A percentile compares a stretch with the other conserved stretches of the same genome.
Evolutionary conservation across 352 stramenopile genomes (phyloP).

Genomic region (Detonula confervacea): DNA sequence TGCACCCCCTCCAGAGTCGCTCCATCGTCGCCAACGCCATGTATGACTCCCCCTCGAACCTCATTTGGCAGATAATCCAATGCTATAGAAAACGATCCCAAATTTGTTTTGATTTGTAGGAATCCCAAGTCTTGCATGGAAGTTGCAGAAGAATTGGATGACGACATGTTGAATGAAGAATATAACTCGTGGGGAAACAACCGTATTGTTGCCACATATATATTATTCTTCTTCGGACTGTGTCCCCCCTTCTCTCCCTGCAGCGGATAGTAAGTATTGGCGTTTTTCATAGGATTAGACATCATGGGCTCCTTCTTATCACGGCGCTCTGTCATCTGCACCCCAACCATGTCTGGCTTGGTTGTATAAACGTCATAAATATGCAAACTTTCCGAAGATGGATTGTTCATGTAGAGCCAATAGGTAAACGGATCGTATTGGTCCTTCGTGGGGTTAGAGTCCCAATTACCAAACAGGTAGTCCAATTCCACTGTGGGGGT

Average conservation of each 20-base stretch:
- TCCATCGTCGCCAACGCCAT: constrained; percentile 32
- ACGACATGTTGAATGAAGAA: constrained; percentile 38
- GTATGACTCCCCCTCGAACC: constrained; percentile 29
- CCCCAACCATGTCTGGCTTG: constrained; percentile 56
- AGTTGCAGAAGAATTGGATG: no score
- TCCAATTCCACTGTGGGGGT: constrained; percentile 45
- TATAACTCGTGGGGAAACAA: constrained; percentile 57
- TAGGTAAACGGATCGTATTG: constrained; percentile 51
- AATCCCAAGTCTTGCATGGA: constrained; percentile 64
- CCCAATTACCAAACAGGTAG: constrained; percentile 48
- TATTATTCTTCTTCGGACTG: constrained; percentile 45
- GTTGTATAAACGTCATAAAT: constrained; percentile 72
- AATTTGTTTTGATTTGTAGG: constrained; percentile 61
- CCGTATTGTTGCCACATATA: constrained; percentile 52
- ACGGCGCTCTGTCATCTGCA: constrained; percentile 20
- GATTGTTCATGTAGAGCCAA: constrained; percentile 77
- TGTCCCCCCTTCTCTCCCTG: constrained; percentile 24
- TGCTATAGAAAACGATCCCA: constrained; percentile 63
- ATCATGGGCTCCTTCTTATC: background rate
- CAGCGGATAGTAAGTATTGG: constrained; percentile 36
- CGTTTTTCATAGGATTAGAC: constrained; percentile 20
- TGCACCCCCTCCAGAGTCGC: constrained; percentile 43
- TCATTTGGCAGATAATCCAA: constrained; percentile 64
- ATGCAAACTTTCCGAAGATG: constrained; percentile 36
- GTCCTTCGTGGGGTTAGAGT: constrained; percentile 26